Evolutionary conservation across 129 eudicot species (phyloP), one percentile per base, ranked within the genome.

Genomic region (Logfia minima): DNA sequence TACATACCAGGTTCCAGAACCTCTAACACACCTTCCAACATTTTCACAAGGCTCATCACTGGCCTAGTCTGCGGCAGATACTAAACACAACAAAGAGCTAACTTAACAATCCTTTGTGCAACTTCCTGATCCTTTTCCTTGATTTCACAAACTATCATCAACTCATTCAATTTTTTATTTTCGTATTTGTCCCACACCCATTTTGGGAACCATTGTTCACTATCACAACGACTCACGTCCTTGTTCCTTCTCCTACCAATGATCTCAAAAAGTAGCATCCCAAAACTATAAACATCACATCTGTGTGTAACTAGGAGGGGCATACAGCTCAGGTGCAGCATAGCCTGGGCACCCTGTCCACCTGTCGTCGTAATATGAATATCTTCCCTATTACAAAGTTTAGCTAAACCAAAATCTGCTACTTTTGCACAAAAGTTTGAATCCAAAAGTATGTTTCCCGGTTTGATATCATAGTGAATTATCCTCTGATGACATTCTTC

Each of bases 381-480:
- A 1, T 5, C 17, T 0, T 65, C 70, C 23, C 70, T 31, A 3
- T 31, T 65, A 10, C 29, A 71, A 71, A 71, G 76, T 28, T 71
- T 52, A 0, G 65, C 76, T 31, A 71, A 52, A 17, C 76, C 65
- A 5, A 71, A 71, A 29, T 71, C 76, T 6, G 65, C 65, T 29
- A 71, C 75, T 71, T 71, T 71, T 17, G 75, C 75, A 18, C 48
- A 17, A 8, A 71, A 71, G 1, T 52, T 52, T 8, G 76, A n/a
- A 71, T 71, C 76, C 76, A 71, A 71, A 35, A 71, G 35, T 18
- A 80, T 75, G 43, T 75, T 80, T 4, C 48, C 79, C 22, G 80
- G 83, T 37, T 80, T 75, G 0, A 75, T 80, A 68, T 80, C 84
- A 37, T 80, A 80, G 32, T 75, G 84, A 23, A 68, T 22, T n/a